A percentile compares a stretch with the other conserved stretches of the same genome.
phyloP scores from a whole-genome alignment of 306 rosid species.

The Cicer cuneatum region DNA sequence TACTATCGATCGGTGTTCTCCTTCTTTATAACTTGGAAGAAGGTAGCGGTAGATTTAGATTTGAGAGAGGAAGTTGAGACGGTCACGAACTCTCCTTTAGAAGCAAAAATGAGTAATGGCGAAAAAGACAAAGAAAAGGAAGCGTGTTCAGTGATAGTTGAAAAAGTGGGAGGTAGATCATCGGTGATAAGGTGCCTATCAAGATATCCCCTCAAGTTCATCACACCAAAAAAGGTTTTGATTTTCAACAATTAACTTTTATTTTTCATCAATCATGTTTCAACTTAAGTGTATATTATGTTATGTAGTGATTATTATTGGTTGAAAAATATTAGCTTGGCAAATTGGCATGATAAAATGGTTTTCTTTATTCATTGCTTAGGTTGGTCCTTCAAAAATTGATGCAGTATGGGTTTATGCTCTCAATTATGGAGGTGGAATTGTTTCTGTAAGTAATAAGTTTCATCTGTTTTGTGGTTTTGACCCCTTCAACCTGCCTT shows the following conservation, averaged over 20 bases:
- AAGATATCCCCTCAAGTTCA: constrained; percentile 86
- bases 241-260: constrained; percentile 27
- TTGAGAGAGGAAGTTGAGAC: constrained; percentile 39
- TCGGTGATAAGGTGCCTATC: constrained; percentile 71
- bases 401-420: constrained; percentile 89
- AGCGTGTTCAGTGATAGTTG: constrained; percentile 64
- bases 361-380: constrained; percentile 33
- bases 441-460: constrained; percentile 71
- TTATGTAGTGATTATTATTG: constrained; percentile 27
- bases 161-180: constrained; percentile 78
- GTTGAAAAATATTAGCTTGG: constrained; percentile 30
- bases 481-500: neutral
- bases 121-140: constrained; percentile 46
- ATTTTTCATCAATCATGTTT: too few relatives aligned
- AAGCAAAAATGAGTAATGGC: constrained; percentile 24
- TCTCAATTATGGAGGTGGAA: constrained; percentile 90
- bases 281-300: neutral
- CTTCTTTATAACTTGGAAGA: too few relatives aligned
- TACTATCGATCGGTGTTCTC: too few relatives aligned
- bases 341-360: constrained; percentile 34
- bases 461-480: constrained; percentile 14
- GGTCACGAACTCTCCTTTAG: too few relatives aligned
- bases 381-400: constrained; percentile 81
- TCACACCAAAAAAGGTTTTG: constrained; percentile 77
- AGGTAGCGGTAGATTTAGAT: constrained; percentile 46